Percentiles rank a stretch among this genome's conserved stretches.
Conservation (phyloP, 495 filamentous ascomycete species). For the Aspergillus indologenus region DNA sequence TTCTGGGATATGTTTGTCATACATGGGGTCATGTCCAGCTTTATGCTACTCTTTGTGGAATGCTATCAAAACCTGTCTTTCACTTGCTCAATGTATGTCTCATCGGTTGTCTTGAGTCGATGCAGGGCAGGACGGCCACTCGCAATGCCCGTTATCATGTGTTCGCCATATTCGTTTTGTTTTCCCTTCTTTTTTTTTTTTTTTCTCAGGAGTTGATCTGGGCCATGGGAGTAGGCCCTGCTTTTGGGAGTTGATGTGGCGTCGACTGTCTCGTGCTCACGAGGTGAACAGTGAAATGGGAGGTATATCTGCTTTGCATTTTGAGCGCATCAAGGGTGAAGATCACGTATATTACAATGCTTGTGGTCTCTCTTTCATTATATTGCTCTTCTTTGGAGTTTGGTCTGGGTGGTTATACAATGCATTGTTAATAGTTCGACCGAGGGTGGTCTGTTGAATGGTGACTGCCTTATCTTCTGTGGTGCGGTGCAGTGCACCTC, state of each 20-base stretch:
- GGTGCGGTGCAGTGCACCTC: no score
- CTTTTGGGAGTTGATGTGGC: slow-evolving; percentile 13
- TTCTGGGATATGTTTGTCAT: no score
- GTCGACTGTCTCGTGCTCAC: slow-evolving; percentile 4
- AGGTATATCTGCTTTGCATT: slow-evolving; percentile 22
- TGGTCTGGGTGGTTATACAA: slow-evolving; percentile 4
- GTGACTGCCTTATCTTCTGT: background rate
- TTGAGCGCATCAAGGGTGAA: slow-evolving; percentile 19
- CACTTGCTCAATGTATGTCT: slow-evolving; percentile 6
- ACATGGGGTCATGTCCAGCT: no score
- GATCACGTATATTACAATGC: slow-evolving; percentile 8
- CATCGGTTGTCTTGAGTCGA: slow-evolving; percentile 2
- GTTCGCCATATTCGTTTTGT: no score
- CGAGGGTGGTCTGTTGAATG: background rate
- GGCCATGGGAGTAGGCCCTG: background rate
- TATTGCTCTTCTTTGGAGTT: no score
- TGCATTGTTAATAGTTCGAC: background rate
- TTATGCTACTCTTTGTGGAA: background rate
- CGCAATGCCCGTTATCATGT: slow-evolving; percentile 1
- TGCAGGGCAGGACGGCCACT: slow-evolving; percentile 13
- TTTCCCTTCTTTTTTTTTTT: no score
- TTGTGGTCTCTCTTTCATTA: background rate
- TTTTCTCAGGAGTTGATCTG: slow-evolving; percentile 1
- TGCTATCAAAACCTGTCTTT: no score
- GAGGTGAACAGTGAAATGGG: slow-evolving; percentile 10